A percentile compares a stretch with the other conserved stretches of the same genome.
These are phyloP conservation scores for Phaffia rhodozyma DNA, from an alignment of 1,284 basidiomycete genomes.

Conservation along the genomic window DNA sequence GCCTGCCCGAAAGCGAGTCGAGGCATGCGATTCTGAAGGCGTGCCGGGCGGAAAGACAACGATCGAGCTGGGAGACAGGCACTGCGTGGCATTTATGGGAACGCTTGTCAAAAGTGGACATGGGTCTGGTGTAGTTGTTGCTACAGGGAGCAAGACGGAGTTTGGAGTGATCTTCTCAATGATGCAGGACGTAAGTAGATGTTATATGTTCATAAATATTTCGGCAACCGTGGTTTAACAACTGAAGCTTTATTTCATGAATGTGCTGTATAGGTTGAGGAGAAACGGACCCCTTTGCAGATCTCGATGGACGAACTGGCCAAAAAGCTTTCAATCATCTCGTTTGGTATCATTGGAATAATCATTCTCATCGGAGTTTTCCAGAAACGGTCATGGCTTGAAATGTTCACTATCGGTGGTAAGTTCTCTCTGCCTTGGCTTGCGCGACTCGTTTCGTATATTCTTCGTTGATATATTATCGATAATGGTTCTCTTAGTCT, in stretches of 20 bases:
- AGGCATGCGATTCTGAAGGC: constrained; percentile 36
- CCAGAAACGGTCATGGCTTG: constrained; percentile 80
- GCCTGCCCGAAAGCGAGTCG: constrained; percentile 57
- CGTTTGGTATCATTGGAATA: constrained; percentile 82
- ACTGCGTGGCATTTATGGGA: constrained; percentile 91
- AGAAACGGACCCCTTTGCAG: constrained; percentile 86
- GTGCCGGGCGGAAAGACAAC: constrained; percentile 41
- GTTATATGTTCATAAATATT: not conserved
- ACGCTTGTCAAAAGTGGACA: constrained; percentile 86
- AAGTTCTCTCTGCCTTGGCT: constrained; percentile 25
- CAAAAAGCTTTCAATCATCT: constrained; percentile 75
- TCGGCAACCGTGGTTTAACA: not conserved
- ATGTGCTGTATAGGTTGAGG: constrained; percentile 52
- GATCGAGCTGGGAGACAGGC: constrained; percentile 67
- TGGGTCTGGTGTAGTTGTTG: constrained; percentile 78
- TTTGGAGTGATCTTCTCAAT: constrained; percentile 94
- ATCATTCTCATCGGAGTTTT: constrained; percentile 84
- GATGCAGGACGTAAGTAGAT: constrained; percentile 80
- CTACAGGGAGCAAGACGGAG: constrained; percentile 78
- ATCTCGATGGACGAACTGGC: constrained; percentile 94
- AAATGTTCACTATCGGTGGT: constrained; percentile 99
- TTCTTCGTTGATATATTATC: not conserved
- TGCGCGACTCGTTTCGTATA: not conserved
- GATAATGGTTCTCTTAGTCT: no score
- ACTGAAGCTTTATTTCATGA: not conserved